Base-by-base conservation (phyloP, 2,329 filamentous ascomycete genomes). In the Corniculantispora saksenae region DNA sequence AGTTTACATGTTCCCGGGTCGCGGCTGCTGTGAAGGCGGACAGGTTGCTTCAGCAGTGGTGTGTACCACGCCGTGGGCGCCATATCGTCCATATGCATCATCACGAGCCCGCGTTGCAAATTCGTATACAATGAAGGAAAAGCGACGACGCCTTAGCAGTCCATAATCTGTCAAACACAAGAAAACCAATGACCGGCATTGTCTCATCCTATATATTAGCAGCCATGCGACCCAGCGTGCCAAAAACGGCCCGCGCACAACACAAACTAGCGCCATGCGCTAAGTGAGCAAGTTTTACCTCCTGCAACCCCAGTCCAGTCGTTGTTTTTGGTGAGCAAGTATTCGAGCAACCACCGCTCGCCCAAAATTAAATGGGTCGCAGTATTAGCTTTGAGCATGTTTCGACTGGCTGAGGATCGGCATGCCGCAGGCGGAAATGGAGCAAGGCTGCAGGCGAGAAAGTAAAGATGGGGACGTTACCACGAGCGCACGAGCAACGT, bases 1-100 rank as follows among this genome's bases (percentile, higher is more conserved):
- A 81, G 69, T 1, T 64, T 73, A 65, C 77, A 78, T 6, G 25
- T 57, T 17, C 65, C 65, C 3, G 68, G 45, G 54, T 66, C 59
- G 50, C 68, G 67, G 13, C 65, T 65, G 51, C 67, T 67, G 55
- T 68, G 67, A 19, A 69, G 50, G 32, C 51, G 50, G 13, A 67
- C 48, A 3, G 67, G 67, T 48, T 47, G 43, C 9, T 63, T 50
- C 15, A 69, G 54, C 10, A 68, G 62, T 21, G 66, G 67, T 17
- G 54, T n/a, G 58, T 51, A 67, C 54, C 63, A 66, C 58, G 61
- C 55, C 51, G 32, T 58, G 9, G 45, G 38, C 56, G 61, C 56
- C 17, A 21, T 38, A 32, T 65, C 45, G 17, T 63, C 50, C 59
- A 63, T 63, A n/a, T 64, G 56, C 63, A 64, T 64, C 25, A 25